Conservation (phyloP, 495 filamentous ascomycete species). For the Stereocaulon alpinum region DNA sequence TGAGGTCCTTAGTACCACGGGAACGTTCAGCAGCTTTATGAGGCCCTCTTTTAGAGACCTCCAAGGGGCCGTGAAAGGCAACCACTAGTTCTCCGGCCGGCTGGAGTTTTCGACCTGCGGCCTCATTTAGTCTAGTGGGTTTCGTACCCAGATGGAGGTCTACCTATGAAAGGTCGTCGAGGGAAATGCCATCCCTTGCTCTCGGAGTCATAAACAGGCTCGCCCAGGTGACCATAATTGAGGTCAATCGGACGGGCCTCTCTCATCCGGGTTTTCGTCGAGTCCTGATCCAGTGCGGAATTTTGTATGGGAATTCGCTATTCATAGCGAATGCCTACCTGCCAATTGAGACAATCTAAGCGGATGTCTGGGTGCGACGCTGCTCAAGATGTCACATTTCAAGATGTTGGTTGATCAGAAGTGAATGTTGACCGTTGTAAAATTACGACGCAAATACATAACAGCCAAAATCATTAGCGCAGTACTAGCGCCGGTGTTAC, state of each 20-base stretch:
- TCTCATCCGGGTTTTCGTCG: conserved; percentile 50
- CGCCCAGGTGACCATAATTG: conserved; percentile 57
- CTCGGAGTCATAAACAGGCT: conserved; percentile 43
- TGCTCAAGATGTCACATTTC: neutral
- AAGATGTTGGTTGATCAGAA: neutral
- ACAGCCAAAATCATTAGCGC: neutral
- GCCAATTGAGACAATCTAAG: too few relatives aligned
- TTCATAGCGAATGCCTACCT: conserved; percentile 33
- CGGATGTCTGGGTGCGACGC: neutral
- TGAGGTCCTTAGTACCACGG: conserved; percentile 9
- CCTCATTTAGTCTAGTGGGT: neutral
- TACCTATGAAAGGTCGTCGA: conserved; percentile 20
- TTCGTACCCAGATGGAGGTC: neutral
- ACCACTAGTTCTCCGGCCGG: conserved; percentile 5
- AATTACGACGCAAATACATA: neutral
- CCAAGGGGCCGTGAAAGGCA: neutral
- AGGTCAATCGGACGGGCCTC: conserved; percentile 43
- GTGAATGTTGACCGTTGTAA: neutral
- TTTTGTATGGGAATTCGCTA: conserved; percentile 18
- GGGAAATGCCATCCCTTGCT: conserved; percentile 48
- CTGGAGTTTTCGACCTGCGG: conserved; percentile 7
- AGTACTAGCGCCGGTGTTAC: conserved; percentile 6
- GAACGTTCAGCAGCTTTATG: conserved; percentile 5
- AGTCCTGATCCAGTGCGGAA: conserved; percentile 27
- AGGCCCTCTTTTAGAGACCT: too few relatives aligned